phyloP scores from a whole-genome alignment of 2,329 filamentous ascomycete genomes.

The Aphanoascus verrucosus region DNA sequence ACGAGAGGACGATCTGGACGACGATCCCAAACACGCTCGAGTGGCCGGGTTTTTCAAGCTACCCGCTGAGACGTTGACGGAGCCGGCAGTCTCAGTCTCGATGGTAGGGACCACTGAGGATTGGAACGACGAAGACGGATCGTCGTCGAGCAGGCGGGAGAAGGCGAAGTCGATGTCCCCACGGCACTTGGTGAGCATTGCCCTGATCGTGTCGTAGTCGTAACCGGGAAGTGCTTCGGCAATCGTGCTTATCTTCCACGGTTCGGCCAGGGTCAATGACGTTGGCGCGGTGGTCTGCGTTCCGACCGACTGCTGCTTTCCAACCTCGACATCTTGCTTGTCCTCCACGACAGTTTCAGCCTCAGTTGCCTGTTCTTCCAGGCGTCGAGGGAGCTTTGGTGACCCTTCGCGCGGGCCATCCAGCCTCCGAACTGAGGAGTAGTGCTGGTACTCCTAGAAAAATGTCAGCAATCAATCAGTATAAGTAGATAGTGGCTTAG shows the following conservation, averaged over 20 bases:
- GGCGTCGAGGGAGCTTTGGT: conserved; percentile 35
- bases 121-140: conserved; percentile 19
- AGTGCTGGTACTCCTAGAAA: conserved; percentile 51
- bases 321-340: background rate
- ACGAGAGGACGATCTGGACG: conserved; percentile 34
- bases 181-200: conserved; percentile 43
- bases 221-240: conserved; percentile 41
- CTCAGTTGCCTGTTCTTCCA: background rate
- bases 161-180: conserved; percentile 47
- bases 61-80: conserved; percentile 16
- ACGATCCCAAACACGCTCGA: conserved; percentile 26
- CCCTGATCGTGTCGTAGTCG: conserved; percentile 42
- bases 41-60: conserved; percentile 19
- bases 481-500: conserved; percentile 11
- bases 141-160: conserved; percentile 41
- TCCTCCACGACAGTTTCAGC: background rate
- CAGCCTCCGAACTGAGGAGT: conserved; percentile 54
- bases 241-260: conserved; percentile 48
- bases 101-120: background rate
- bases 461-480: conserved; percentile 6
- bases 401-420: conserved; percentile 48
- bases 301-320: conserved; percentile 1
- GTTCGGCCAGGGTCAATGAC: conserved; percentile 35
- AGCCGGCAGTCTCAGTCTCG: conserved; percentile 1
- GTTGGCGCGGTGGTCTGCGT: conserved; percentile 10